Evolutionary conservation across 352 stramenopile genomes (phyloP).

Genomic region (Phytophthora fragariae): DNA sequence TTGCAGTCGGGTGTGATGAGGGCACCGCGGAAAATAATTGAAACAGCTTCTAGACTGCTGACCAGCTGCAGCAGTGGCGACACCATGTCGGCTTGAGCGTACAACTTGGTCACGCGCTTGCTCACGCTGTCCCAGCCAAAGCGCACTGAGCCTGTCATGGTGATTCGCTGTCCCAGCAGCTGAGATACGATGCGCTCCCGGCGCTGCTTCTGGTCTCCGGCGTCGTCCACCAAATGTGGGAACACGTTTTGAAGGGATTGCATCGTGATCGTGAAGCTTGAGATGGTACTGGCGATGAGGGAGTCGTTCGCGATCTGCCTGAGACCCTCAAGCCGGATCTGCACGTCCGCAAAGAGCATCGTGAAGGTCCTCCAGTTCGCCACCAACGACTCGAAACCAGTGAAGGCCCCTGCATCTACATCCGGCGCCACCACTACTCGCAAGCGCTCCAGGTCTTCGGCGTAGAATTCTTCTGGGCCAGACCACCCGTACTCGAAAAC

Average conservation of each 20-base stretch:
- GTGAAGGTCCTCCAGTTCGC: neutral
- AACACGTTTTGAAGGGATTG: neutral
- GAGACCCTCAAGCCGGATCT: neutral
- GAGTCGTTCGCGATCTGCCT: neutral
- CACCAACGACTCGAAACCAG: neutral
- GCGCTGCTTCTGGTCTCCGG: neutral
- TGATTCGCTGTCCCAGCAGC: neutral
- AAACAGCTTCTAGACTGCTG: neutral
- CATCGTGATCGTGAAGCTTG: neutral
- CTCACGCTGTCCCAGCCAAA: neutral
- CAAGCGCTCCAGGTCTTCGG: neutral
- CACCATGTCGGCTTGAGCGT: neutral
- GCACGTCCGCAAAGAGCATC: neutral
- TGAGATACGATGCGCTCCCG: neutral
- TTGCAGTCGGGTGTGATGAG: slow-evolving; percentile 1
- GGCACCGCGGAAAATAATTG: neutral
- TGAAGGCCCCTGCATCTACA: neutral
- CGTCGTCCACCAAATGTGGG: neutral
- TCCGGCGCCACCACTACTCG: neutral
- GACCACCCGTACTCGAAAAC: neutral
- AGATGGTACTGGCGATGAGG: neutral
- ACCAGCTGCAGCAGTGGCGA: neutral
- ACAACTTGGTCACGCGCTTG: neutral
- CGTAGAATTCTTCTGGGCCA: neutral
- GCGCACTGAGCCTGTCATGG: neutral